These are phyloP conservation scores for Neoboletus subvelutipes DNA, from an alignment of 768 basidiomycete genomes.

Conservation along the genomic window DNA sequence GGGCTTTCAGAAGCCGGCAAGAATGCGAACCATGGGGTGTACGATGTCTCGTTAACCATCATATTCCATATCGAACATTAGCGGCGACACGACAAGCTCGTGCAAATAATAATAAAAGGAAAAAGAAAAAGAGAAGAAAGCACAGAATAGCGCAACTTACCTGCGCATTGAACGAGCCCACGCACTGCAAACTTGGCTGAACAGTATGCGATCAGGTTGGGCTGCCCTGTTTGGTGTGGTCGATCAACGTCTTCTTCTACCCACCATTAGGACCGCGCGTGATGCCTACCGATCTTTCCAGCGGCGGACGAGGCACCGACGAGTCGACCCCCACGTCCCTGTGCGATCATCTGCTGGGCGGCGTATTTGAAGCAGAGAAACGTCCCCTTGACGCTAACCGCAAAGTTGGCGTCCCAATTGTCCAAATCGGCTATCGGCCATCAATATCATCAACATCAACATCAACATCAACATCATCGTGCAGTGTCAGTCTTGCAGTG, in stretches of 20 bases:
- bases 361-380: slow-evolving; percentile 30
- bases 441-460: no score
- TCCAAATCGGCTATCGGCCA: slow-evolving; percentile 11
- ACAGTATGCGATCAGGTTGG: slow-evolving; percentile 10
- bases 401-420: slow-evolving; percentile 29
- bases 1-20: slow-evolving; percentile 12
- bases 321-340: slow-evolving; percentile 13
- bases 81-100: background rate
- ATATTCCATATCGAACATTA: background rate
- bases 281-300: slow-evolving; percentile 1
- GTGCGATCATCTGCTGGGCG: slow-evolving; percentile 23
- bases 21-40: background rate
- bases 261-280: background rate
- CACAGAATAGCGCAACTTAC: background rate
- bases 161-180: slow-evolving; percentile 17
- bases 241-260: background rate
- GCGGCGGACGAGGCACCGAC: slow-evolving; percentile 9
- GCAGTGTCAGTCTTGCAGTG: background rate
- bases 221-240: background rate
- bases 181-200: slow-evolving; percentile 16
- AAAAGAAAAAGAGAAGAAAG: no score
- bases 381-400: slow-evolving; percentile 15
- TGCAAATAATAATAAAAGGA: background rate
- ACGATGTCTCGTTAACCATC: background rate
- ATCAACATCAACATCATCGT: background rate